phyloP scores from a whole-genome alignment of 1,139 yeast genomes.

The Arxiozyma telluris region DNA sequence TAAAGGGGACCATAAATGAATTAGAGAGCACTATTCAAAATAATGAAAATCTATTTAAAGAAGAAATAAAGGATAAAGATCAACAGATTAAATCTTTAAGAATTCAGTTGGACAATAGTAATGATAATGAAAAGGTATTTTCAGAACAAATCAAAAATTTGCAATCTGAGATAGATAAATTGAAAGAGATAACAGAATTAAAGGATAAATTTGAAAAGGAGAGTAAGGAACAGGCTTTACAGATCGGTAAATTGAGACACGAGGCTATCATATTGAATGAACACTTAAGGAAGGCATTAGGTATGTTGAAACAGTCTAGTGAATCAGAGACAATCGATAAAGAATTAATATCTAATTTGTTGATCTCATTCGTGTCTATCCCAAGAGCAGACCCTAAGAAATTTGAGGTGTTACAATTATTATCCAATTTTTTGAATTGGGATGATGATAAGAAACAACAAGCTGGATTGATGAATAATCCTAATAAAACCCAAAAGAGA shows the following conservation, averaged over 20 bases:
- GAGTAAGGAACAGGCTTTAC: conserved; percentile 62
- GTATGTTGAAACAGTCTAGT: conserved; percentile 66
- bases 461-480: conserved; percentile 55
- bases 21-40: conserved; percentile 19
- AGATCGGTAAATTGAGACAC: conserved; percentile 84
- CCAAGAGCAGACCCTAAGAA: conserved; percentile 93
- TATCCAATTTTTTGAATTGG: conserved; percentile 81
- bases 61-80: conserved; percentile 12
- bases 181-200: conserved; percentile 16
- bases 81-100: conserved; percentile 17
- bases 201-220: conserved; percentile 40
- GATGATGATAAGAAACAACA: conserved; percentile 71
- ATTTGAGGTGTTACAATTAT: conserved; percentile 79
- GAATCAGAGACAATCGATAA: conserved; percentile 75
- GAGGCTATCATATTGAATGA: conserved; percentile 94
- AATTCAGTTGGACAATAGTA: conserved; percentile 18
- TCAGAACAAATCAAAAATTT: conserved; percentile 10
- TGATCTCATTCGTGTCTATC: conserved; percentile 74
- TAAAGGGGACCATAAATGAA: conserved; percentile 21
- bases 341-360: conserved; percentile 75
- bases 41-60: conserved; percentile 8
- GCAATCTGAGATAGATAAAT: conserved; percentile 13
- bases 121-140: conserved; percentile 12
- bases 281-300: conserved; percentile 82
- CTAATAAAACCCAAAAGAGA: conserved; percentile 21